phyloP scores from a whole-genome alignment of 2,329 filamentous ascomycete genomes.

The Diaporthe helianthi region DNA sequence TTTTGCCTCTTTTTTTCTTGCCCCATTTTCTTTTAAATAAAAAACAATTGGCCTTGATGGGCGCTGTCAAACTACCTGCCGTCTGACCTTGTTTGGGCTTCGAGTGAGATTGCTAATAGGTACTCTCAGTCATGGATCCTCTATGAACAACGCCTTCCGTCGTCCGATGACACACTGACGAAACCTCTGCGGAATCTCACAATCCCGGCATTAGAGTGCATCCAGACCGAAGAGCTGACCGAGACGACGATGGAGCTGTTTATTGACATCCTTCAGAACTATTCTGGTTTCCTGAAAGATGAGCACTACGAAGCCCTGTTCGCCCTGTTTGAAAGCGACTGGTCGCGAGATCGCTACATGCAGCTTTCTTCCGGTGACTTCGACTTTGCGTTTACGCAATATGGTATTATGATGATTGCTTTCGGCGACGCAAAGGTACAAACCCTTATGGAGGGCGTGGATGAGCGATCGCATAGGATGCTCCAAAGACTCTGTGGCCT shows the following conservation, averaged over 20 bases:
- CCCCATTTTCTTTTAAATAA: too few species aligned
- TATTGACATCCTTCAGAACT: conserved; percentile 69
- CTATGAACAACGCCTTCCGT: conserved; percentile 72
- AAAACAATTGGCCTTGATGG: too few species aligned
- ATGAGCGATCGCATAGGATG: conserved; percentile 59
- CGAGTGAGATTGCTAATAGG: conserved; percentile 23
- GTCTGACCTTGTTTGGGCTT: background rate
- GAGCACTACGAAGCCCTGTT: conserved; percentile 65
- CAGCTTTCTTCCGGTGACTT: conserved; percentile 65
- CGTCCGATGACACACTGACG: conserved; percentile 63
- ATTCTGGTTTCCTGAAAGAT: conserved; percentile 66
- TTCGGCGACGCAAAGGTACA: conserved; percentile 72
- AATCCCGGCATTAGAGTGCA: conserved; percentile 64
- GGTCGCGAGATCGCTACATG: conserved; percentile 64
- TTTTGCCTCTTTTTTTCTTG: too few species aligned
- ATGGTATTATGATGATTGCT: conserved; percentile 70
- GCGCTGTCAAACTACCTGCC: background rate
- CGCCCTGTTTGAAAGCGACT: conserved; percentile 65
- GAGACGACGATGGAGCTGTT: conserved; percentile 69
- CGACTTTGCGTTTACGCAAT: conserved; percentile 69
- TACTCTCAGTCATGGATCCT: conserved; percentile 70
- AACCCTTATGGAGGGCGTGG: conserved; percentile 61
- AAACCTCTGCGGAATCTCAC: conserved; percentile 66
- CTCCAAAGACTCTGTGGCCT: conserved; percentile 69
- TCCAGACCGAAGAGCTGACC: conserved; percentile 65